Evolutionary conservation across 352 stramenopile genomes (phyloP).

Genomic region (Phytophthora tentaculata): DNA sequence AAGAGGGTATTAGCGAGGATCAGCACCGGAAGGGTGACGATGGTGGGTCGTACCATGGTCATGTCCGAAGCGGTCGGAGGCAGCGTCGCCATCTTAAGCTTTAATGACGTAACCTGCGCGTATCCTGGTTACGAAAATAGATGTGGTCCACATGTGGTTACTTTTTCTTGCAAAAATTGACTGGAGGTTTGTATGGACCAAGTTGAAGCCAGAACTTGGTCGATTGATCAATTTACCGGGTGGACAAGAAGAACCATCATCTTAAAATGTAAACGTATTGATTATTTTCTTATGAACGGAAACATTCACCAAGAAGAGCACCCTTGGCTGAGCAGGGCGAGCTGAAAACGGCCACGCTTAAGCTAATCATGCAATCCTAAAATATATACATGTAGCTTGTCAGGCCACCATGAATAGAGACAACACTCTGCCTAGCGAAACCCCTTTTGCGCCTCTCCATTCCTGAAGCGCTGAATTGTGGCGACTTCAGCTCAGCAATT

Average conservation of each 20-base stretch:
- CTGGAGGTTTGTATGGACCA: constrained; percentile 14
- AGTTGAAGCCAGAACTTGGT: too few species aligned
- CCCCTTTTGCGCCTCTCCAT: constrained; percentile 25
- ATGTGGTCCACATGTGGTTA: constrained; percentile 9
- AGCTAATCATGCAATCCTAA: constrained; percentile 1
- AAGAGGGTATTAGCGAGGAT: constrained; percentile 4
- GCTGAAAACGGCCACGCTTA: background rate
- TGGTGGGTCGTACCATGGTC: constrained; percentile 24
- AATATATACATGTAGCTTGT: constrained; percentile 11
- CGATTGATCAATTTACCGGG: too few species aligned
- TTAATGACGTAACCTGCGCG: constrained; percentile 4
- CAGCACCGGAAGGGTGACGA: background rate
- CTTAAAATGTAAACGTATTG: too few species aligned
- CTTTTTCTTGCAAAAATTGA: background rate
- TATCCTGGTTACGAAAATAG: constrained; percentile 3
- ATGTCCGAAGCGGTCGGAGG: constrained; percentile 13
- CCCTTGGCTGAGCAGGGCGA: background rate
- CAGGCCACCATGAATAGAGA: constrained; percentile 3
- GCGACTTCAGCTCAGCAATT: constrained; percentile 7
- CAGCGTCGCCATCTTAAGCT: constrained; percentile 26
- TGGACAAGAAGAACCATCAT: background rate
- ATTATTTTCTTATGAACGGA: background rate
- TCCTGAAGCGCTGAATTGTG: constrained; percentile 4
- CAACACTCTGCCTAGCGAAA: constrained; percentile 8
- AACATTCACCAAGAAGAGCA: background rate